phyloP scores from a whole-genome alignment of 768 basidiomycete genomes.

The Panaeolus cyanescens region DNA sequence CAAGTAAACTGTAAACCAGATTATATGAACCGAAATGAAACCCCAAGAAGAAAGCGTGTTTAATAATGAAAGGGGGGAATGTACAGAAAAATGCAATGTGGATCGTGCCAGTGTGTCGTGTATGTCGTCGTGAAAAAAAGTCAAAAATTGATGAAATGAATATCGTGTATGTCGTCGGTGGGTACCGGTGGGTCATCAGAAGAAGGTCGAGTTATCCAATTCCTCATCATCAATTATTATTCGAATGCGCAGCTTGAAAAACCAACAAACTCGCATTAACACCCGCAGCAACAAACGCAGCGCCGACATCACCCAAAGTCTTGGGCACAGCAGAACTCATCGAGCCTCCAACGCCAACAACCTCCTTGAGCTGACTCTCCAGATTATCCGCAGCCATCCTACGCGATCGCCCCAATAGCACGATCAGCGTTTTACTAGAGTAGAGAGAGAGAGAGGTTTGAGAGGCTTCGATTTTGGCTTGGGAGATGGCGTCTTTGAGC shows the following conservation, averaged over 20 bases:
- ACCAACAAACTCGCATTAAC: slow-evolving; percentile 51
- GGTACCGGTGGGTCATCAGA: too few species aligned
- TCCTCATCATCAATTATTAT: background rate
- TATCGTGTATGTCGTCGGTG: too few species aligned
- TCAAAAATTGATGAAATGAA: too few species aligned
- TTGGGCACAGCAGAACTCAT: slow-evolving; percentile 56
- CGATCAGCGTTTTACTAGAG: slow-evolving; percentile 49
- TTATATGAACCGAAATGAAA: too few species aligned
- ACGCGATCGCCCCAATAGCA: slow-evolving; percentile 72
- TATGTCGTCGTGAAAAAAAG: too few species aligned
- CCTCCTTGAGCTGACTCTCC: slow-evolving; percentile 51
- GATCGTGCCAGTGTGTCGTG: too few species aligned
- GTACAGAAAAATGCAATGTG: too few species aligned
- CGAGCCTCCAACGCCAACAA: slow-evolving; percentile 44
- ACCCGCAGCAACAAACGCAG: slow-evolving; percentile 61
- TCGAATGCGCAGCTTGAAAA: slow-evolving; percentile 42
- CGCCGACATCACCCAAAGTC: slow-evolving; percentile 74
- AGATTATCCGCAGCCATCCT: slow-evolving; percentile 63
- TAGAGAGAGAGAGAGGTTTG: slow-evolving; percentile 18
- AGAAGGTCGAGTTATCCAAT: too few species aligned
- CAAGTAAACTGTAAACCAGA: too few species aligned
- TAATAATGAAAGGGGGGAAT: too few species aligned
- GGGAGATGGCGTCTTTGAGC: slow-evolving; percentile 54
- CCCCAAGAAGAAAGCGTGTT: too few species aligned
- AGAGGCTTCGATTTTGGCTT: slow-evolving; percentile 28